Evolutionary conservation across 306 rosid species (phyloP).

Genomic region (Erythrophleum fordii): DNA sequence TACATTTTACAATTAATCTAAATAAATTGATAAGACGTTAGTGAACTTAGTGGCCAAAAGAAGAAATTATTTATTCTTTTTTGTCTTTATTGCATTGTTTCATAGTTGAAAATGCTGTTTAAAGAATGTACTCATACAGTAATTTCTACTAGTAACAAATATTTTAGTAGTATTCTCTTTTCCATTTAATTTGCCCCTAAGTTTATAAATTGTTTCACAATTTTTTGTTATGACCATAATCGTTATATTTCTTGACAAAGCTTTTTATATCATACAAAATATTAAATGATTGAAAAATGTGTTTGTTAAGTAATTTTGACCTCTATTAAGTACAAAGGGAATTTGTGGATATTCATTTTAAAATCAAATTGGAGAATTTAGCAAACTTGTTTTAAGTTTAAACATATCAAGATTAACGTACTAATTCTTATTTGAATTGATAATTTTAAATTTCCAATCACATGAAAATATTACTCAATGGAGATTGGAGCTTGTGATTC

Average conservation of each 20-base stretch:
- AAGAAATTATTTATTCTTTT: not conserved
- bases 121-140: not conserved
- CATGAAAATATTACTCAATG: not conserved
- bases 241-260: not conserved
- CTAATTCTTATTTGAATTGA: not conserved
- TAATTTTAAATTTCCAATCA: not conserved
- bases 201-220: not conserved
- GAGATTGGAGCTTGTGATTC: constrained; percentile 2
- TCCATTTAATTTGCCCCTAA: not conserved
- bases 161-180: not conserved
- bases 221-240: not conserved
- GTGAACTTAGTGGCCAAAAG: not conserved
- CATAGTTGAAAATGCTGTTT: not conserved
- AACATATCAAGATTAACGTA: not conserved
- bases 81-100: not conserved
- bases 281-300: not conserved
- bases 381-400: not conserved
- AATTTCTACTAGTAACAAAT: not conserved
- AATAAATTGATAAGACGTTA: constrained; percentile 3
- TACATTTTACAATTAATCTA: constrained; percentile 42
- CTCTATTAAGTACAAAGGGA: not conserved
- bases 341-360: not conserved
- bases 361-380: not conserved
- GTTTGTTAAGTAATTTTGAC: not conserved
- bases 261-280: not conserved